A percentile compares a stretch with the other conserved stretches of the same genome.
Conservation (phyloP, 495 filamentous ascomycete genomes). For the Lichina pygmaea region DNA sequence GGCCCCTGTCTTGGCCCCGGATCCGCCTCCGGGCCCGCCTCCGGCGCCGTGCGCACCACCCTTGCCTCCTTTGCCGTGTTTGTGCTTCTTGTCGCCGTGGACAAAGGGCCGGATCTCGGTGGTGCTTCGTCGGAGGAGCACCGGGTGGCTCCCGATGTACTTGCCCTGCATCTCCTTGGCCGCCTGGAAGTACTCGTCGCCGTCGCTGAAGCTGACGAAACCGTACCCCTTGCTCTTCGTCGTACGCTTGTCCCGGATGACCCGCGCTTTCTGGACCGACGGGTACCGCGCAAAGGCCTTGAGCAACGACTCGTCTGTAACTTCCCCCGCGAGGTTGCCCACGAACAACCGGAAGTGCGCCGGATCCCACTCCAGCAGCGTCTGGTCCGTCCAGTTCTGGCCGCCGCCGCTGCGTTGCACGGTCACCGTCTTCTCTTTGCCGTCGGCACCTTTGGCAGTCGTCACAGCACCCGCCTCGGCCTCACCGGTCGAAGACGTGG, state of each 20-base stretch:
- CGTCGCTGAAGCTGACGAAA: conserved; percentile 84
- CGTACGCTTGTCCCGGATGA: conserved; percentile 86
- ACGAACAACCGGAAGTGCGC: conserved; percentile 86
- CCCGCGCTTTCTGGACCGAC: conserved; percentile 73
- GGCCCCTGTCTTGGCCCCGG: conserved; percentile 19
- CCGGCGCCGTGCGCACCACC: conserved; percentile 14
- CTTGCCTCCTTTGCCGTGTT: conserved; percentile 18
- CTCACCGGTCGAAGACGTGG: conserved; percentile 11
- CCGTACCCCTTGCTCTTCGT: conserved; percentile 90
- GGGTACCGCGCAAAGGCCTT: conserved; percentile 81
- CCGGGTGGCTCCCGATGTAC: conserved; percentile 92
- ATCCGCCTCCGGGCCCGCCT: not conserved
- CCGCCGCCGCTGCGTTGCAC: conserved; percentile 73
- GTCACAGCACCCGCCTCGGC: conserved; percentile 12
- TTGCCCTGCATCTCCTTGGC: conserved; percentile 97
- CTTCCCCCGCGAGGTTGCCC: conserved; percentile 93
- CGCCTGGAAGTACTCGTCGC: conserved; percentile 84
- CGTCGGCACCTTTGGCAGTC: conserved; percentile 6
- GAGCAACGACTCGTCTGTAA: conserved; percentile 79
- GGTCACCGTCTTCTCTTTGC: conserved; percentile 53
- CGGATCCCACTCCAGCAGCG: conserved; percentile 87
- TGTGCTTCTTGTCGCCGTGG: conserved; percentile 17
- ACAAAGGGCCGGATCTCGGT: conserved; percentile 62
- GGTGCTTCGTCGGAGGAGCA: conserved; percentile 59
- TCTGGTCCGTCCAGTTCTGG: conserved; percentile 63